Evolutionary conservation across 2,329 filamentous ascomycete genomes (phyloP).

Genomic region (Incumbomyces delicatus): DNA sequence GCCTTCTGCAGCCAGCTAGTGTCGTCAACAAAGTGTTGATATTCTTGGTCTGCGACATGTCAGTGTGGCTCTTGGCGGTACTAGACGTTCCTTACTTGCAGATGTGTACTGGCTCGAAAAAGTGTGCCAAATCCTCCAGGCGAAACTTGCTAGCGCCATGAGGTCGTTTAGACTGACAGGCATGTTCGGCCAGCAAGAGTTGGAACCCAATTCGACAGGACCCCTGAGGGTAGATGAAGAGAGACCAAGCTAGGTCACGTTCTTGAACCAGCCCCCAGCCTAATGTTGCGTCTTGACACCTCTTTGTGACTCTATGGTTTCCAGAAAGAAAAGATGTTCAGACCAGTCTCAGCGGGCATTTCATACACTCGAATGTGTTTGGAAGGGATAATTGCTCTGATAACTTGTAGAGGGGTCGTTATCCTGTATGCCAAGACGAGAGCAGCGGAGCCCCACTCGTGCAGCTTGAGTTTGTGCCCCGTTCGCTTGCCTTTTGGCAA

Average conservation of each 20-base stretch:
- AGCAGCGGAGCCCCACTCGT: too few species aligned
- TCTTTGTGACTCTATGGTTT: neutral
- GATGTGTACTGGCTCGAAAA: neutral
- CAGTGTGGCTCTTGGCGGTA: neutral
- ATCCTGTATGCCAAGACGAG: too few species aligned
- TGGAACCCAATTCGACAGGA: neutral
- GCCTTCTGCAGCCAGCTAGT: neutral
- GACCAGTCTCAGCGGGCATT: neutral
- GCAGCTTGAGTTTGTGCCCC: too few species aligned
- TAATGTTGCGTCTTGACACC: neutral
- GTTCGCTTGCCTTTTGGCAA: too few species aligned
- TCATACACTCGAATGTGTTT: too few species aligned
- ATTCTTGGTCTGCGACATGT: neutral
- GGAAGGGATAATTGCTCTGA: too few species aligned
- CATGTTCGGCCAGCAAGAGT: neutral
- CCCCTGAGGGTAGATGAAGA: too few species aligned
- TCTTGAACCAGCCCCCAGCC: neutral
- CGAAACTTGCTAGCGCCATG: neutral
- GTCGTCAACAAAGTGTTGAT: neutral
- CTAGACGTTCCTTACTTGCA: neutral
- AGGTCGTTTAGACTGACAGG: slow-evolving; percentile 2
- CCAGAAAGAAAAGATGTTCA: neutral
- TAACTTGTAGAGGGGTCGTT: too few species aligned
- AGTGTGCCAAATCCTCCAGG: neutral
- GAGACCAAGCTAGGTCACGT: neutral